These are phyloP conservation scores for Senecio squalidus DNA, from an alignment of 140 eudicot genomes.

Conservation along the genomic window DNA sequence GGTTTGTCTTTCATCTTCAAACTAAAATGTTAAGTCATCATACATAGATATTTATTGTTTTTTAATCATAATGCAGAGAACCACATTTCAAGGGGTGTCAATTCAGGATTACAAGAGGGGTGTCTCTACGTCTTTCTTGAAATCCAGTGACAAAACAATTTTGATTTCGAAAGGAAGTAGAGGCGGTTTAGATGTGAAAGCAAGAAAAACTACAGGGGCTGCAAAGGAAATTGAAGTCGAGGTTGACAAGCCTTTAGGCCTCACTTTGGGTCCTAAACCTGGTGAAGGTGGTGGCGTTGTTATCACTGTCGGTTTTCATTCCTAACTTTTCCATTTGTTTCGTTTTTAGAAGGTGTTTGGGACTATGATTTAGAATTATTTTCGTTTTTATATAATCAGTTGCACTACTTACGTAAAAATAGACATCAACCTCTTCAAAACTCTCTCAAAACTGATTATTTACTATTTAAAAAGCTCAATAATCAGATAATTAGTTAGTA, in stretches of 20 bases:
- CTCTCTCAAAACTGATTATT: too few relatives aligned
- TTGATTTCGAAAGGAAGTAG: not conserved
- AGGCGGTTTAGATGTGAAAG: constrained; percentile 49
- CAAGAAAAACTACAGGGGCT: constrained; percentile 73
- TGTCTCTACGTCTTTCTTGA: constrained; percentile 29
- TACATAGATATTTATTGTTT: not conserved
- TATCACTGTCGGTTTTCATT: constrained; percentile 55
- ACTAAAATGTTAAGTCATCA: not conserved
- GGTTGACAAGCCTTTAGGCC: constrained; percentile 95
- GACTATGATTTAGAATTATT: too few relatives aligned
- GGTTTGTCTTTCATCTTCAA: not conserved
- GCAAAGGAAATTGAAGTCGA: constrained; percentile 82
- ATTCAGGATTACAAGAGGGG: constrained; percentile 58
- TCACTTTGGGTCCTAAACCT: constrained; percentile 83
- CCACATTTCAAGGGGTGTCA: constrained; percentile 66
- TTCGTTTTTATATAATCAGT: too few relatives aligned
- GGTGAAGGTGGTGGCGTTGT: constrained; percentile 91
- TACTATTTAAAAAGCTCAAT: too few relatives aligned
- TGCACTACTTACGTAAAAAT: too few relatives aligned
- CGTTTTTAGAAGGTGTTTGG: too few relatives aligned
- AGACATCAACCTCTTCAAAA: too few relatives aligned
- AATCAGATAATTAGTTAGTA: too few relatives aligned
- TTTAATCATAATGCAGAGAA: constrained; percentile 36
- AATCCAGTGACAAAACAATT: not conserved
- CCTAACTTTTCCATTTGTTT: not conserved